Evolutionary conservation across 148 eudicot genomes (phyloP).

Genomic region (Limonium bicolor): DNA sequence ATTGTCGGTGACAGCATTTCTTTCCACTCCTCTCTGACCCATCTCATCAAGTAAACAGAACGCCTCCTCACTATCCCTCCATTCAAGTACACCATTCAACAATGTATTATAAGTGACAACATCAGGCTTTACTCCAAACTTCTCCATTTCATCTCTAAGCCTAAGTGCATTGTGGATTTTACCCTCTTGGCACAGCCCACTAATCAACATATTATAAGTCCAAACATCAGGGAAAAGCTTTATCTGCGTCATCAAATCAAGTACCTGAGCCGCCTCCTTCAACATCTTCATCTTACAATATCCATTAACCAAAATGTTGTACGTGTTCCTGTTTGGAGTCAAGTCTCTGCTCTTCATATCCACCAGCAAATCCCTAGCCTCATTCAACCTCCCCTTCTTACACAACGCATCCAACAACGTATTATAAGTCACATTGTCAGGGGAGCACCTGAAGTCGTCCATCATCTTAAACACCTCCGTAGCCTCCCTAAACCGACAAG

Average conservation of each 20-base stretch:
- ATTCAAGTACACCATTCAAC: conserved; percentile 39
- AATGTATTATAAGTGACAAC: conserved; percentile 65
- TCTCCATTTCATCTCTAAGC: conserved; percentile 47
- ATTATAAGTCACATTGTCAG: conserved; percentile 70
- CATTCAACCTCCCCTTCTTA: conserved; percentile 54
- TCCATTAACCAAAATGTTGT: conserved; percentile 59
- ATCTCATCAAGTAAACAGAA: conserved; percentile 52
- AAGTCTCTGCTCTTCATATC: conserved; percentile 57
- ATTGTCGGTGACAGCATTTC: conserved; percentile 44
- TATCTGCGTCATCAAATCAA: conserved; percentile 53
- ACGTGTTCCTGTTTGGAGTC: conserved; percentile 43
- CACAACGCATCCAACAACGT: conserved; percentile 47
- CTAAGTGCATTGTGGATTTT: conserved; percentile 50
- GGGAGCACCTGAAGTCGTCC: conserved; percentile 27
- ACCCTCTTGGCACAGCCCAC: conserved; percentile 45
- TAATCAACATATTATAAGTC: conserved; percentile 65
- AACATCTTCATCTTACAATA: conserved; percentile 74
- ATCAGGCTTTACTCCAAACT: conserved; percentile 38
- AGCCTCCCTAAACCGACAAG: conserved; percentile 39
- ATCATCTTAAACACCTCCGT: conserved; percentile 31
- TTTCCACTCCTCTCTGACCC: conserved; percentile 36
- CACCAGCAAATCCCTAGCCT: conserved; percentile 43
- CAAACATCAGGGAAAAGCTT: conserved; percentile 53
- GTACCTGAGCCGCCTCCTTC: conserved; percentile 47
- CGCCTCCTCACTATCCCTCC: conserved; percentile 21